A percentile compares a stretch with the other conserved stretches of the same genome.
Evolutionary conservation across 257 asterid species (phyloP).

Genomic region (Capsicum pubescens): DNA sequence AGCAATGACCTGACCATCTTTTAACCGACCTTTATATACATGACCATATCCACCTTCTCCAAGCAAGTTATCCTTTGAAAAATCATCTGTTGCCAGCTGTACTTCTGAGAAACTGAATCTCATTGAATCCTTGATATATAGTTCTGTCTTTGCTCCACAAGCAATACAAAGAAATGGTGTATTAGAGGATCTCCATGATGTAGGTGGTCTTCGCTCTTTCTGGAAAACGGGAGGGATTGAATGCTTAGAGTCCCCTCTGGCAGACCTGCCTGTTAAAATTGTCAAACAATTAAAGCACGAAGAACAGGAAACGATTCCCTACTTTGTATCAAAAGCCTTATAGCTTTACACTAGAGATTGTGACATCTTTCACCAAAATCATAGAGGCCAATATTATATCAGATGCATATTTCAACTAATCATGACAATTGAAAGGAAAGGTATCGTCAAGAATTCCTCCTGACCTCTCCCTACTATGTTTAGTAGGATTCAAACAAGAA

Average conservation of each 20-base stretch:
- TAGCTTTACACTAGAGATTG: background rate
- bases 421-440: background rate
- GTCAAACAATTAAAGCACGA: background rate
- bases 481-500: background rate
- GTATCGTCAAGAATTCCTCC: background rate
- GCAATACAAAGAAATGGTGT: conserved; percentile 69
- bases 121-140: conserved; percentile 53
- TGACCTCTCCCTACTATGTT: background rate
- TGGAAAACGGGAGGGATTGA: conserved; percentile 34
- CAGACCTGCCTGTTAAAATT: conserved; percentile 39
- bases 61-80: conserved; percentile 64
- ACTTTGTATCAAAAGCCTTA: background rate
- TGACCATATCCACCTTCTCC: conserved; percentile 90
- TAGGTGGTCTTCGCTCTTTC: conserved; percentile 47
- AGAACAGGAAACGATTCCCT: background rate
- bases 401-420: background rate
- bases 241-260: conserved; percentile 35
- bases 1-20: conserved; percentile 76
- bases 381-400: background rate
- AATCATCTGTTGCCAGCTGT: conserved; percentile 70
- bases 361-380: background rate
- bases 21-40: conserved; percentile 74
- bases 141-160: conserved; percentile 74
- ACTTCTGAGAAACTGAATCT: conserved; percentile 70
- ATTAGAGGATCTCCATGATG: conserved; percentile 46